Percentiles rank a stretch among this genome's conserved stretches.
Conservation (phyloP, 805 yeast species). For the Candida dajiaensis region DNA sequence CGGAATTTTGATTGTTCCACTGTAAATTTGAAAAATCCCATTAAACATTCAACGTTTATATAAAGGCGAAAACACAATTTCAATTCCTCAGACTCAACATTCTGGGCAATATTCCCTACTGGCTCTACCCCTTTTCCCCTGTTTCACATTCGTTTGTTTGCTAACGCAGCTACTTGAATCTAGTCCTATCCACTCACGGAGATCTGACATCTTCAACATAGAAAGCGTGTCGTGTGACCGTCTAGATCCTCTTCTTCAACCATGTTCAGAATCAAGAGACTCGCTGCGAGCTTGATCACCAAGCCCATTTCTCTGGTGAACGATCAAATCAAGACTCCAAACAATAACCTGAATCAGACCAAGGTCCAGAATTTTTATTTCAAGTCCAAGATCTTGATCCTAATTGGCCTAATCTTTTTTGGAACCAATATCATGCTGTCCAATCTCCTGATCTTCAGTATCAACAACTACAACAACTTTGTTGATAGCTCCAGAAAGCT, state of each 20-base stretch:
- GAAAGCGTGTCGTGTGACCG: neutral
- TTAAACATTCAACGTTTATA: too few relatives aligned
- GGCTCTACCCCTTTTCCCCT: neutral
- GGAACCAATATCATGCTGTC: constrained; percentile 17
- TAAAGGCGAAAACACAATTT: too few relatives aligned
- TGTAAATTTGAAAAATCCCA: too few relatives aligned
- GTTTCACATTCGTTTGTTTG: neutral
- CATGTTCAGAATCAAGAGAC: neutral
- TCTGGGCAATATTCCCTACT: too few relatives aligned
- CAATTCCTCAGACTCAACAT: too few relatives aligned
- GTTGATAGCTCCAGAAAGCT: constrained; percentile 15
- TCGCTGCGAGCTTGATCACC: neutral
- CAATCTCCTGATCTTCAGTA: constrained; percentile 13
- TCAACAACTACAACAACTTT: constrained; percentile 16
- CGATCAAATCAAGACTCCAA: neutral
- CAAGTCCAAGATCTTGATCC: constrained; percentile 19
- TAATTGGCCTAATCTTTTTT: constrained; percentile 17
- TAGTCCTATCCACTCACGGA: too few relatives aligned
- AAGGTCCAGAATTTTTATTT: constrained; percentile 13
- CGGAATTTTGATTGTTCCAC: too few relatives aligned
- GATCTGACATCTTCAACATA: neutral
- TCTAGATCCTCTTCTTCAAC: neutral
- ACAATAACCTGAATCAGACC: neutral
- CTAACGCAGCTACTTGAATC: too few relatives aligned
- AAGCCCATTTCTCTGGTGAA: neutral